These are phyloP conservation scores for Effrenium voratum DNA, from an alignment of 73 alveolate species.

Conservation along the genomic window DNA sequence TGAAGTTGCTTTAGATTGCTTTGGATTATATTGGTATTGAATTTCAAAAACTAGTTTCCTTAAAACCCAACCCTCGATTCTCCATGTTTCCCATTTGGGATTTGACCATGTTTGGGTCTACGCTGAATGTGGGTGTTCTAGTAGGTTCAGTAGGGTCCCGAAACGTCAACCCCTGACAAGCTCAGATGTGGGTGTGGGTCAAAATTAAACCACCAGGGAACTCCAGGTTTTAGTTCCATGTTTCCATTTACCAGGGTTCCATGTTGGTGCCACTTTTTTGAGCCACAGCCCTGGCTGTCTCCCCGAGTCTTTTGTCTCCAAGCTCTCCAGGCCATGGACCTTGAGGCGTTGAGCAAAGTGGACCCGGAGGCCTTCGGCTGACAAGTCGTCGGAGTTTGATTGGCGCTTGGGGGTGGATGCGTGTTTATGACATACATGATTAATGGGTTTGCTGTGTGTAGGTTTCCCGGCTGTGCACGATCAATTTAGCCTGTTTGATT, in stretches of 20 bases:
- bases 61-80: neutral
- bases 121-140: no score
- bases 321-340: conserved; percentile 61
- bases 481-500: neutral
- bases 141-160: no score
- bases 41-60: neutral
- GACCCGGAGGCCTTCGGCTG: conserved; percentile 47
- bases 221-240: neutral
- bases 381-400: neutral
- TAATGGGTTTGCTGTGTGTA: neutral
- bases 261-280: neutral
- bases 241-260: neutral
- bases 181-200: neutral
- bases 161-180: neutral
- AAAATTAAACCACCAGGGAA: neutral
- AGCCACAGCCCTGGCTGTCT: neutral
- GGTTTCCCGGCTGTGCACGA: neutral
- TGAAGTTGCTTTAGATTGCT: neutral
- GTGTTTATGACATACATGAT: neutral
- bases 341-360: neutral
- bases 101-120: no score
- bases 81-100: no score
- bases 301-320: no score
- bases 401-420: neutral
- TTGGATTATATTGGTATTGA: neutral